phyloP scores from a whole-genome alignment of 106 monocot genomes.

The Platanthera guangdongensis region DNA sequence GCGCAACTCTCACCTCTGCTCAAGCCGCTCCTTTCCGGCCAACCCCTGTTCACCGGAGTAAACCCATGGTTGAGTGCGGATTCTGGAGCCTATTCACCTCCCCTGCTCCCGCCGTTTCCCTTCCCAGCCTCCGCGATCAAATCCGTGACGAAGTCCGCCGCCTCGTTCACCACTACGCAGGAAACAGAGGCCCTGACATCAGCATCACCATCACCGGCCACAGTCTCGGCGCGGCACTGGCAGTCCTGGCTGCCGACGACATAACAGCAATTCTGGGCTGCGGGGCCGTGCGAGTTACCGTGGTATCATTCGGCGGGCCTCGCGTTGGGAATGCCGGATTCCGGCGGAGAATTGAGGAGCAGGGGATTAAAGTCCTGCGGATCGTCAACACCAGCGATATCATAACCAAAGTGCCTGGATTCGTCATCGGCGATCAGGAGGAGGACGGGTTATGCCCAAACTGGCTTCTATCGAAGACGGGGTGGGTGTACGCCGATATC shows the following conservation, averaged over 20 bases:
- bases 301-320: conserved; percentile 60
- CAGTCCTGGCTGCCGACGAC: conserved; percentile 52
- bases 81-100: conserved; percentile 56
- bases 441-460: not conserved
- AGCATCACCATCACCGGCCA: conserved; percentile 73
- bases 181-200: conserved; percentile 4
- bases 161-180: conserved; percentile 18
- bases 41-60: not conserved
- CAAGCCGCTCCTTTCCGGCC: not conserved
- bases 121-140: conserved; percentile 39
- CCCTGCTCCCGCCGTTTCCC: not conserved
- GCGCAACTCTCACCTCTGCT: conserved; percentile 28
- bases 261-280: conserved; percentile 11
- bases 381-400: conserved; percentile 58
- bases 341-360: conserved; percentile 32
- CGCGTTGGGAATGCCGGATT: conserved; percentile 58
- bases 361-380: conserved; percentile 48
- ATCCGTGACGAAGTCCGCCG: conserved; percentile 28
- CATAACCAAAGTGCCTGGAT: conserved; percentile 63
- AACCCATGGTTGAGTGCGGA: not conserved
- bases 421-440: conserved; percentile 18
- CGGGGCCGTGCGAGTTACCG: conserved; percentile 20
- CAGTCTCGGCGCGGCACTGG: conserved; percentile 69
- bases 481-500: conserved; percentile 62
- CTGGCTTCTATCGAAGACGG: conserved; percentile 30